Conservation (phyloP, 2,329 filamentous ascomycete genomes). For the Fusarium buharicum region DNA sequence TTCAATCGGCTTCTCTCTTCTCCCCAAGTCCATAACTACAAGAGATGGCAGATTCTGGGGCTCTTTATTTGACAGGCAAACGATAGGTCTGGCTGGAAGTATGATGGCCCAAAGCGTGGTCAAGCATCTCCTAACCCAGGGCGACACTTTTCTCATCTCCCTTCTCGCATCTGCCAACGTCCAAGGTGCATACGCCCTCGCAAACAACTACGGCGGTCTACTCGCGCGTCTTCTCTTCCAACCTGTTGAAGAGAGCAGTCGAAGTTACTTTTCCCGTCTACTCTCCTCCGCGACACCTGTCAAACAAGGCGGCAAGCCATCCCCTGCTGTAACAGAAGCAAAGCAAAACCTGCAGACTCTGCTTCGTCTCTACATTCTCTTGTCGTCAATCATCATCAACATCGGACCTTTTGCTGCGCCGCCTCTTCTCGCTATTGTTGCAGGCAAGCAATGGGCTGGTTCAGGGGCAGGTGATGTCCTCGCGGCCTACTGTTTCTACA, state of each 20-base stretch:
- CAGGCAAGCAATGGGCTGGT: slow-evolving; percentile 79
- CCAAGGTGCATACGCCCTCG: slow-evolving; percentile 91
- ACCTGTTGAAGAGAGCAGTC: slow-evolving; percentile 92
- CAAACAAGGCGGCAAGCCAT: slow-evolving; percentile 32
- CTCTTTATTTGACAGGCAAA: slow-evolving; percentile 73
- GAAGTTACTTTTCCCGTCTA: slow-evolving; percentile 87
- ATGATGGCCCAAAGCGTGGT: slow-evolving; percentile 88
- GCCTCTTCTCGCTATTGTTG: slow-evolving; percentile 76
- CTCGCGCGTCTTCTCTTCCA: slow-evolving; percentile 91
- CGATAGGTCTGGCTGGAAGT: slow-evolving; percentile 79
- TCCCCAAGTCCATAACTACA: slow-evolving; percentile 57
- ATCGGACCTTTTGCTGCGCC: slow-evolving; percentile 82
- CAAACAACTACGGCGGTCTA: slow-evolving; percentile 93
- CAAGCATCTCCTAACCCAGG: slow-evolving; percentile 94
- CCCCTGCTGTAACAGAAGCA: slow-evolving; percentile 54
- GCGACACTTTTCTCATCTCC: slow-evolving; percentile 89
- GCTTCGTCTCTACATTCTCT: slow-evolving; percentile 76
- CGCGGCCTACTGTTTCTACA: slow-evolving; percentile 87
- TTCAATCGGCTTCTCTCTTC: slow-evolving; percentile 73
- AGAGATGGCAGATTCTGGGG: slow-evolving; percentile 57
- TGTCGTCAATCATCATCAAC: slow-evolving; percentile 74
- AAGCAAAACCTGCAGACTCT: slow-evolving; percentile 69
- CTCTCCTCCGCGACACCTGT: slow-evolving; percentile 58
- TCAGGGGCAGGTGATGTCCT: slow-evolving; percentile 80
- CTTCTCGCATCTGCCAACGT: slow-evolving; percentile 79